Conservation (phyloP, 352 stramenopile genomes). For the Aphanomyces cochlioides region DNA sequence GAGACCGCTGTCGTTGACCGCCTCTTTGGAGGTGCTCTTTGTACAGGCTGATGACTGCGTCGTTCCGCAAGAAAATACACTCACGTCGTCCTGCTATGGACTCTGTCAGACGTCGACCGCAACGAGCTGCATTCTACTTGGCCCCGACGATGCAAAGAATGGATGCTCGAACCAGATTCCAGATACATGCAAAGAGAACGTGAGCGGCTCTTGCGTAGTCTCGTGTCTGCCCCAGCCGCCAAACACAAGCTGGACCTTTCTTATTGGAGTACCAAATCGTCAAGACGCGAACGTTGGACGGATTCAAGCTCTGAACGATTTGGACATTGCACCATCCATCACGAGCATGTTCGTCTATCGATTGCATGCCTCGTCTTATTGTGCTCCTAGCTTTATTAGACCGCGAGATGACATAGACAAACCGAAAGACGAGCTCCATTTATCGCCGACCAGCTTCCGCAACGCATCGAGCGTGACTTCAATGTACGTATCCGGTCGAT, state of each 20-base stretch:
- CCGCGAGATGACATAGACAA: conserved; percentile 11
- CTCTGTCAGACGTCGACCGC: neutral
- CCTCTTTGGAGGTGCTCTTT: neutral
- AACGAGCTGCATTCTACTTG: conserved; percentile 4
- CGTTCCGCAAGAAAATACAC: conserved; percentile 18
- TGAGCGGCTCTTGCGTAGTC: conserved; percentile 7
- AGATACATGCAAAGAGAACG: conserved; percentile 6
- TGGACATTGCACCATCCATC: conserved; percentile 6
- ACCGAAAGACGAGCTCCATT: neutral
- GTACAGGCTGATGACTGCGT: conserved; percentile 1
- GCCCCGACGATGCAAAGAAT: neutral
- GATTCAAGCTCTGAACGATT: conserved; percentile 10
- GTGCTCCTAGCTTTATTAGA: conserved; percentile 2
- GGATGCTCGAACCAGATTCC: conserved; percentile 21
- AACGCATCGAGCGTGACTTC: neutral
- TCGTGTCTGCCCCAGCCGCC: neutral
- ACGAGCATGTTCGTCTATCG: conserved; percentile 10
- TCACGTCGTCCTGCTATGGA: conserved; percentile 25
- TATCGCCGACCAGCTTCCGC: neutral
- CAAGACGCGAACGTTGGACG: conserved; percentile 10
- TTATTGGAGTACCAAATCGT: conserved; percentile 10
- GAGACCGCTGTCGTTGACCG: neutral
- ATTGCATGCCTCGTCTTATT: neutral
- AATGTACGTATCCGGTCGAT: conserved; percentile 13
- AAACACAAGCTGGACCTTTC: conserved; percentile 6